Evolutionary conservation across 768 basidiomycete species (phyloP).

Genomic region (Leucocoprinus sp.): DNA sequence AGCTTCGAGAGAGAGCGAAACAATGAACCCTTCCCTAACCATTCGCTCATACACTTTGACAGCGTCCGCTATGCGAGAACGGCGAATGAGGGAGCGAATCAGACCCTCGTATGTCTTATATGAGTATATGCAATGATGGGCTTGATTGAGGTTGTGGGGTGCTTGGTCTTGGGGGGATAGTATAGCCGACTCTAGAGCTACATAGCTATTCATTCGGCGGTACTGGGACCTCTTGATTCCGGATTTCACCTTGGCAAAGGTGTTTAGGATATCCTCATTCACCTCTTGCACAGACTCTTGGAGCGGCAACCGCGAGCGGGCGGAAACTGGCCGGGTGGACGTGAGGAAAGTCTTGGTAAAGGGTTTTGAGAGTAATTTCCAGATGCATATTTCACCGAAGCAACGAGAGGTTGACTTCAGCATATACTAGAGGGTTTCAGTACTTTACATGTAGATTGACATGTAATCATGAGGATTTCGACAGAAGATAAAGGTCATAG

Average conservation of each 20-base stretch:
- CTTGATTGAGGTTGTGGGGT: conserved; percentile 1
- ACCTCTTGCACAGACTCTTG: neutral
- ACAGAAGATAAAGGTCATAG: no score
- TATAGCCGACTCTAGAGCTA: neutral
- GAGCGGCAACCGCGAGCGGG: neutral
- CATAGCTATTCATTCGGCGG: neutral
- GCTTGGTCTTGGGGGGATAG: neutral
- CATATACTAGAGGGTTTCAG: neutral
- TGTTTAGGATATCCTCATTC: neutral
- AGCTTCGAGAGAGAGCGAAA: conserved; percentile 7
- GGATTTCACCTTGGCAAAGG: neutral
- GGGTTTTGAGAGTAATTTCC: neutral
- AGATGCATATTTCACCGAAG: no score
- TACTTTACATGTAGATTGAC: neutral
- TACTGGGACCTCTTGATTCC: neutral
- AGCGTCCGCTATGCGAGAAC: neutral
- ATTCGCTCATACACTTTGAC: conserved; percentile 3
- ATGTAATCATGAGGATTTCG: neutral
- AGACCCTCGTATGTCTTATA: conserved; percentile 1
- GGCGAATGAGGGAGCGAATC: neutral
- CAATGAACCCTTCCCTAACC: neutral
- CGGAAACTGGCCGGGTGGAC: neutral
- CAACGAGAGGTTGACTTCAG: neutral
- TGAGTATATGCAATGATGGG: neutral
- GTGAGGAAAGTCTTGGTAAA: neutral